These are phyloP conservation scores for Colletotrichum shisoi DNA, from an alignment of 2,329 filamentous ascomycete genomes.

Conservation along the genomic window DNA sequence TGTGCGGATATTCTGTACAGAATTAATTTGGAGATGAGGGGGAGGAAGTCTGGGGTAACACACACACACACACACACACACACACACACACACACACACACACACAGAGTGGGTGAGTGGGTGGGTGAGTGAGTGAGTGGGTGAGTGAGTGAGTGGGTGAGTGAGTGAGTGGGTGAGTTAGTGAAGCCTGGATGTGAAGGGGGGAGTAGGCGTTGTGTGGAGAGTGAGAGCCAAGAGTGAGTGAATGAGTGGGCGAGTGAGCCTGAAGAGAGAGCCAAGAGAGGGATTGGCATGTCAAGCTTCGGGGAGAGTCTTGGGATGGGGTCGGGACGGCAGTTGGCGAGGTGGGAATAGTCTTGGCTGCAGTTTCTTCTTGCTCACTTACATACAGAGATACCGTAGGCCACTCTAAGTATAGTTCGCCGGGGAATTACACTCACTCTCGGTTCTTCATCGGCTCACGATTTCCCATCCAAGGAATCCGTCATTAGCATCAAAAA, in stretches of 20 bases:
- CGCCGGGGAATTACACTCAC: too few species aligned
- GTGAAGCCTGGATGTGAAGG: too few species aligned
- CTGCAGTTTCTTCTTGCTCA: not conserved
- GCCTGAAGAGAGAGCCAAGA: not conserved
- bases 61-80: not conserved
- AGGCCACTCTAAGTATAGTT: too few species aligned
- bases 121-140: too few species aligned
- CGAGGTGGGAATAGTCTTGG: not conserved
- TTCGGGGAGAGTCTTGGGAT: not conserved
- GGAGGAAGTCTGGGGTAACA: too few species aligned
- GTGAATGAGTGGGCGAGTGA: not conserved
- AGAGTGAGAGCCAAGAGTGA: not conserved
- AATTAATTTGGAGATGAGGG: not conserved
- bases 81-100: too few species aligned
- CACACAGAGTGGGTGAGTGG: too few species aligned
- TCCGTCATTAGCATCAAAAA: too few species aligned
- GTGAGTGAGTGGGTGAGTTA: not conserved
- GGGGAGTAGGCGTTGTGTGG: not conserved
- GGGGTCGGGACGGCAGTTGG: conserved; percentile 2
- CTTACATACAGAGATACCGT: too few species aligned
- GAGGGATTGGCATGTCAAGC: not conserved
- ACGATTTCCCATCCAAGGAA: too few species aligned
- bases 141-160: not conserved
- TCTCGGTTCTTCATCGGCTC: too few species aligned
- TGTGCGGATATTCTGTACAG: too few species aligned